These are phyloP conservation scores for Saccharomycopsis lassenensis DNA, from an alignment of 805 yeast genomes.

Conservation along the genomic window DNA sequence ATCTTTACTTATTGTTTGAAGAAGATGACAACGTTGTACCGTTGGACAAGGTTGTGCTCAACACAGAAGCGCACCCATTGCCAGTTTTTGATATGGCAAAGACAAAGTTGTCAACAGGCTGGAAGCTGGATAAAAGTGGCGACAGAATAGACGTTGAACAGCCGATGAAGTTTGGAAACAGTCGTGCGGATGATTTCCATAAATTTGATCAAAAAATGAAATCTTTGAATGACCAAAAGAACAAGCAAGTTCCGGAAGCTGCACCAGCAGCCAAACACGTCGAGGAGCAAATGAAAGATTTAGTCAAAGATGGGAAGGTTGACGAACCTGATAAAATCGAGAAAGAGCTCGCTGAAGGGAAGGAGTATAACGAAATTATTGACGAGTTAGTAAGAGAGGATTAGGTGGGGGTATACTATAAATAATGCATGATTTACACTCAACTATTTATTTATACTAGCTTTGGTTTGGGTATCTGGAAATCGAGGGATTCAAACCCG, in stretches of 20 bases:
- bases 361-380: too few species aligned
- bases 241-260: slow-evolving; percentile 6
- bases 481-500: too few species aligned
- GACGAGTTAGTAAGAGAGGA: too few species aligned
- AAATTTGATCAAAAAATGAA: background rate
- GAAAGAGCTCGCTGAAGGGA: too few species aligned
- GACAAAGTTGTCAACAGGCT: slow-evolving; percentile 47
- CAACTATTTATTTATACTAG: too few species aligned
- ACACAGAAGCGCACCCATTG: slow-evolving; percentile 90
- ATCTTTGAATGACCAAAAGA: background rate
- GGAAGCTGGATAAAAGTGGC: slow-evolving; percentile 30
- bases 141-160: slow-evolving; percentile 16
- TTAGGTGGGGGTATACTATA: too few species aligned
- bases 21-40: slow-evolving; percentile 54
- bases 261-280: too few species aligned
- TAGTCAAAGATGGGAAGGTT: too few species aligned
- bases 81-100: slow-evolving; percentile 57
- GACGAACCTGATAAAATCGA: too few species aligned
- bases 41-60: slow-evolving; percentile 61
- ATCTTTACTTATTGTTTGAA: slow-evolving; percentile 69
- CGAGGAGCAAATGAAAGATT: too few species aligned
- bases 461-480: too few species aligned
- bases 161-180: slow-evolving; percentile 2
- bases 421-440: too few species aligned
- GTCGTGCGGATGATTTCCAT: background rate